Base-by-base conservation (phyloP, 2,329 filamentous ascomycete genomes). In the Pseudopithomyces chartarum region DNA sequence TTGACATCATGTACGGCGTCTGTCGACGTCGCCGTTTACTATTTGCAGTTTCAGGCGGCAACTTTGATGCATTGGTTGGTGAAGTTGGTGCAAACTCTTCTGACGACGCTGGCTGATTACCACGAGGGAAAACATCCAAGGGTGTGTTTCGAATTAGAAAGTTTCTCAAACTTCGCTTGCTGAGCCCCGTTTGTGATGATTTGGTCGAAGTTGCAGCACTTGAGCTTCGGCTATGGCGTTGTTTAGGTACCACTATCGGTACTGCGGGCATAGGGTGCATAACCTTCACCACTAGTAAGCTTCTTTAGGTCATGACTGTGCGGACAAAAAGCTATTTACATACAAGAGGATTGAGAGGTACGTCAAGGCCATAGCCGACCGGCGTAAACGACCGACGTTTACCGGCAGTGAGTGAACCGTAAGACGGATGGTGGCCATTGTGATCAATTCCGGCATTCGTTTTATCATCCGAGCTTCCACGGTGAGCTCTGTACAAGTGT, bases 21-120 rank as follows among this genome's bases (percentile, higher is more conserved):
- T 71, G 68, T 13, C 67, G 63, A 42, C 67, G 61, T 20, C 59
- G 63, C n/a, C 61, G 61, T 44, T 71, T 74, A 42, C 54, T 59
- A 7, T 64, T 62, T 29, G 39, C 39, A 8, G 50, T 38, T 13
- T 52, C 39, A 15, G 32, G 29, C n/a, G 15, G 50, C 29, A 22
- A 4, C 6, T 42, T 46, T 12, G 40, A 17, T 23, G n/a, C 32
- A 20, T 11, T 33, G 26, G 36, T 38, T 7, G 22, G 2, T 52
- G 47, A 20, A 33, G 15, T 20, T 11, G 17, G 33, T 52, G 39
- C 29, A 39, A 17, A 5, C 23, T 34, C 38, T 32, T 43, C 17
- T 17, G 42, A 33, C 22, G 48, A 43, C 17, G 38, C 17, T 23
- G 26, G 22, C 11, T 33, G 36, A 15, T 33, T n/a, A 22, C 29